Evolutionary conservation across 768 basidiomycete genomes (phyloP).

Genomic region (Tricholomella constricta): DNA sequence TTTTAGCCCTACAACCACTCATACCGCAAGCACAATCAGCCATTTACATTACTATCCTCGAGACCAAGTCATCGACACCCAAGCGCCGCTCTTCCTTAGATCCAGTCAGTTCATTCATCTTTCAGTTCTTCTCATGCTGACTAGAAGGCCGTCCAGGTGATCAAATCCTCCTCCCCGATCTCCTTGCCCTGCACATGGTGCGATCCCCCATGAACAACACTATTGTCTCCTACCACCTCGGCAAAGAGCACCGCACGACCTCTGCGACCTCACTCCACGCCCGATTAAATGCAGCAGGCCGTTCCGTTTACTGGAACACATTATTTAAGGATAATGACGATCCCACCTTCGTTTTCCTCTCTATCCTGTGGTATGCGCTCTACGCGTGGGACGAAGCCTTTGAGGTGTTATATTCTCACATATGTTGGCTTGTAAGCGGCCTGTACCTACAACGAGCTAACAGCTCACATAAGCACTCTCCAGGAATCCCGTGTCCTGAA

Average conservation of each 20-base stretch:
- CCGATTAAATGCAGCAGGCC: slow-evolving; percentile 39
- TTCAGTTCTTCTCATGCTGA: neutral
- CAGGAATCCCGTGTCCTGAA: slow-evolving; percentile 49
- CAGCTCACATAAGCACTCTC: neutral
- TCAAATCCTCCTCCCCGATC: slow-evolving; percentile 43
- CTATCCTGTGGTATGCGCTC: slow-evolving; percentile 57
- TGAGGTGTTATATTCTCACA: slow-evolving; percentile 51
- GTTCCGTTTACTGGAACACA: slow-evolving; percentile 47
- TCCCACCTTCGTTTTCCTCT: slow-evolving; percentile 56
- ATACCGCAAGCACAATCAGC: slow-evolving; percentile 13
- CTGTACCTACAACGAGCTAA: too few species aligned
- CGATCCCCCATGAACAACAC: slow-evolving; percentile 40
- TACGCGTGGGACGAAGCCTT: slow-evolving; percentile 65
- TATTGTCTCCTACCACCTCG: slow-evolving; percentile 46
- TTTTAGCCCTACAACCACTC: slow-evolving; percentile 20
- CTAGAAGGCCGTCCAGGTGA: slow-evolving; percentile 23
- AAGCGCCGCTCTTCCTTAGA: slow-evolving; percentile 45
- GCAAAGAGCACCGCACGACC: slow-evolving; percentile 33
- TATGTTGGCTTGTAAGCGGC: slow-evolving; percentile 44
- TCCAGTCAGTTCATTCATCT: slow-evolving; percentile 30
- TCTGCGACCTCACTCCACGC: slow-evolving; percentile 35
- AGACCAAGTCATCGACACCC: slow-evolving; percentile 51
- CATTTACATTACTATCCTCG: slow-evolving; percentile 2
- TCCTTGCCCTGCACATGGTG: slow-evolving; percentile 57
- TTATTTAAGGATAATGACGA: slow-evolving; percentile 44